phyloP scores from a whole-genome alignment of 495 filamentous ascomycete genomes.

The Endocarpon pusillum region DNA sequence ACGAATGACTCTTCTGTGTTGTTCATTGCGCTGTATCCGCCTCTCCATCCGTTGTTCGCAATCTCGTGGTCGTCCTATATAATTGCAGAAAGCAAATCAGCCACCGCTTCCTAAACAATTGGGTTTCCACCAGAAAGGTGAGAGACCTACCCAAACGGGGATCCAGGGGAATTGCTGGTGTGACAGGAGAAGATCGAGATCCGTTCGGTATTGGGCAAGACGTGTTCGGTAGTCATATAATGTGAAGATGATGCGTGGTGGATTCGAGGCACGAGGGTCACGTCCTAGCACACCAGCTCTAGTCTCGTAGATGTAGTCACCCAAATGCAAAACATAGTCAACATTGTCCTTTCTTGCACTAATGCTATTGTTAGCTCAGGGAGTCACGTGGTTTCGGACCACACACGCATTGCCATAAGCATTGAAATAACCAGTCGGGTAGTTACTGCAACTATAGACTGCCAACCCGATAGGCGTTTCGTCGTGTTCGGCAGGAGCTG shows the following conservation, averaged over 20 bases:
- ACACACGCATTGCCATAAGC: conserved; percentile 38
- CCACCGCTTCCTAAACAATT: background rate
- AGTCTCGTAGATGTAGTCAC: conserved; percentile 57
- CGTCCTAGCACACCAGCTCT: conserved; percentile 27
- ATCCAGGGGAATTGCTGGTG: conserved; percentile 50
- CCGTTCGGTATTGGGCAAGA: conserved; percentile 39
- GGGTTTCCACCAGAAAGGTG: conserved; percentile 32
- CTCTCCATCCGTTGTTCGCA: conserved; percentile 44
- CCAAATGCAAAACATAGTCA: conserved; percentile 46
- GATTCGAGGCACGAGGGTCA: conserved; percentile 19
- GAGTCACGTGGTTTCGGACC: too few species aligned
- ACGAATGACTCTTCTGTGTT: conserved; percentile 47
- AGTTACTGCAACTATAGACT: conserved; percentile 41
- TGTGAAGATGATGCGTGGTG: conserved; percentile 30
- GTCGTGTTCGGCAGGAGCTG: conserved; percentile 22
- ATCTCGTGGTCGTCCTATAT: too few species aligned
- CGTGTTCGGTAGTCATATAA: conserved; percentile 45
- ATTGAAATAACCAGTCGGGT: conserved; percentile 20
- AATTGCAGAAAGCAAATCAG: conserved; percentile 4
- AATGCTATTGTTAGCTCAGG: conserved; percentile 6
- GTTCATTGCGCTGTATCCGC: conserved; percentile 33
- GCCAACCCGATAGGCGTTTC: conserved; percentile 28
- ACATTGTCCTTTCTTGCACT: conserved; percentile 46
- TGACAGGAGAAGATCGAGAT: conserved; percentile 38
- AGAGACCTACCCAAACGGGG: conserved; percentile 54